Evolutionary conservation across 371 early-diverging fungal species (phyloP).

Genomic region (Apophysomyces sp.): DNA sequence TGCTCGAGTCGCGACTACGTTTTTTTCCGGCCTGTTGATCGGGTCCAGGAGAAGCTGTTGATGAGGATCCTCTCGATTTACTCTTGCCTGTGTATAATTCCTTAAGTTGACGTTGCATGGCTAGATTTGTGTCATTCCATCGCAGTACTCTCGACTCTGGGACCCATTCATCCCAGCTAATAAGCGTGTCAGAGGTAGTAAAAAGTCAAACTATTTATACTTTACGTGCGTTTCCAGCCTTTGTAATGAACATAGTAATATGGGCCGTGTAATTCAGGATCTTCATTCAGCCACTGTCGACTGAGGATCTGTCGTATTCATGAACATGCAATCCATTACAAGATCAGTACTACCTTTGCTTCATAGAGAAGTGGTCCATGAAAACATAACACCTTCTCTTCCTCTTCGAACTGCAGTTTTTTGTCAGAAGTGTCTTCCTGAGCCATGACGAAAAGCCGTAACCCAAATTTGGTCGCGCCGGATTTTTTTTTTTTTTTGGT

Average conservation of each 20-base stretch:
- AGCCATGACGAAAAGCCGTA: not conserved
- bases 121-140: constrained; percentile 79
- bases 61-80: not conserved
- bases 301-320: constrained; percentile 23
- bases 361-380: constrained; percentile 96
- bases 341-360: constrained; percentile 76
- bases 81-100: constrained; percentile 37
- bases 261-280: constrained; percentile 62
- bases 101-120: constrained; percentile 75
- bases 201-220: not conserved
- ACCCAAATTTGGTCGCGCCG: not conserved
- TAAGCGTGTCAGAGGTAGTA: not conserved
- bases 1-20: constrained; percentile 12
- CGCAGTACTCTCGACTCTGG: constrained; percentile 85
- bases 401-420: constrained; percentile 29
- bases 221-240: constrained; percentile 94
- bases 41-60: not conserved
- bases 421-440: not conserved
- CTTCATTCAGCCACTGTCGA: constrained; percentile 29
- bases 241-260: constrained; percentile 95
- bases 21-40: constrained; percentile 6
- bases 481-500: not conserved
- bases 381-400: constrained; percentile 90
- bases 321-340: not conserved
- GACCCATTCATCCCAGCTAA: constrained; percentile 99